These are phyloP conservation scores for Scytalidium lignicola DNA, from an alignment of 2,329 filamentous ascomycete species.

Conservation along the genomic window DNA sequence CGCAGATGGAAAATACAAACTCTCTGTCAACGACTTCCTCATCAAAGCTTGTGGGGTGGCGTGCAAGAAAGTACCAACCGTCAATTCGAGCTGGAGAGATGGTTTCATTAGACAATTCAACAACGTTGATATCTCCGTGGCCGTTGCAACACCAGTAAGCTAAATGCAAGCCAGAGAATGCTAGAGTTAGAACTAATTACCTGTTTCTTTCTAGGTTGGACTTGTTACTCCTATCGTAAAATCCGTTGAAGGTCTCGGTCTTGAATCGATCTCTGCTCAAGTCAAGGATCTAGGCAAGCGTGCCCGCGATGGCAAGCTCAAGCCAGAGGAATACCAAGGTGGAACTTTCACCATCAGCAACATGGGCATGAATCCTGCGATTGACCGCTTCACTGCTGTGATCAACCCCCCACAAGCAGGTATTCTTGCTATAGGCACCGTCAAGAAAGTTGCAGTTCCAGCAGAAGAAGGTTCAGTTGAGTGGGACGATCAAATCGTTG, in stretches of 20 bases:
- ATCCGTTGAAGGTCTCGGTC: conserved; percentile 78
- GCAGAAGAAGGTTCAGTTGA: conserved; percentile 75
- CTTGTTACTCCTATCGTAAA: conserved; percentile 98
- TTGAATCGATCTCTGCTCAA: conserved; percentile 79
- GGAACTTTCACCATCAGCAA: conserved; percentile 99
- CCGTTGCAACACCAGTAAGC: conserved; percentile 47
- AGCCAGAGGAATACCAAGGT: conserved; percentile 98
- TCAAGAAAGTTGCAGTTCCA: conserved; percentile 89
- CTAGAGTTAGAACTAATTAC: not conserved
- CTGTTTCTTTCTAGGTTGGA: conserved; percentile 42
- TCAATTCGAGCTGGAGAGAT: conserved; percentile 93
- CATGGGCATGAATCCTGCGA: conserved; percentile 98
- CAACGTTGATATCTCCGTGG: conserved; percentile 90
- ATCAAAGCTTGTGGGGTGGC: conserved; percentile 92
- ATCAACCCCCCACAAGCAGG: conserved; percentile 98
- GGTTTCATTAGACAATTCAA: conserved; percentile 91
- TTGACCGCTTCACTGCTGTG: conserved; percentile 95
- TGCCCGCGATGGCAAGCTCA: conserved; percentile 94
- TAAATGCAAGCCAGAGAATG: not conserved
- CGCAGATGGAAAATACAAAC: conserved; percentile 91
- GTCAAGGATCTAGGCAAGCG: conserved; percentile 98
- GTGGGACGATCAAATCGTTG: conserved; percentile 96
- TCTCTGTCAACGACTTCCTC: conserved; percentile 99
- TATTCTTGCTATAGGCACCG: conserved; percentile 92
- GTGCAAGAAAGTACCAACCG: conserved; percentile 87